Percentiles rank a stretch among this genome's conserved stretches.
Conservation (phyloP, 2,329 filamentous ascomycete genomes). For the Monilinia polystroma region DNA sequence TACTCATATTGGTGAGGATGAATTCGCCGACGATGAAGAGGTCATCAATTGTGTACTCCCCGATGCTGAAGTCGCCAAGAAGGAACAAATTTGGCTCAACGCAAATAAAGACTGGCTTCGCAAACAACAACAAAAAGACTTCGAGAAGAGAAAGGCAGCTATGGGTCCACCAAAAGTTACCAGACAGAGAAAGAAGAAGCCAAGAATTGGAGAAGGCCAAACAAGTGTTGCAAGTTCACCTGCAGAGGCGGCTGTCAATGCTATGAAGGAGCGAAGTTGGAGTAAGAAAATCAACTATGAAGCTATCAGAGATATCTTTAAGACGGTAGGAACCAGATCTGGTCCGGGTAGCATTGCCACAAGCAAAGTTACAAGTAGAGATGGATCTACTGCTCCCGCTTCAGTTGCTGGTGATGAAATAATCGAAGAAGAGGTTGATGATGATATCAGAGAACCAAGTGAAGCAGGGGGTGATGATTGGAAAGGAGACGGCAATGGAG, state of each 20-base stretch:
- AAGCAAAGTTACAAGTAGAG: constrained; percentile 44
- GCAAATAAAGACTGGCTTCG: constrained; percentile 94
- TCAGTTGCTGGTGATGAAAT: constrained; percentile 20
- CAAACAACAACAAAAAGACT: constrained; percentile 77
- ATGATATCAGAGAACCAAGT: background rate
- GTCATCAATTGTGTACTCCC: constrained; percentile 76
- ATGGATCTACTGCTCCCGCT: constrained; percentile 23
- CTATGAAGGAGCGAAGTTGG: constrained; percentile 65
- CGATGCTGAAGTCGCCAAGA: constrained; percentile 72
- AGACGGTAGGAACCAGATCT: constrained; percentile 42
- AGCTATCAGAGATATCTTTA: constrained; percentile 48
- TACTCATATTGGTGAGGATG: constrained; percentile 69
- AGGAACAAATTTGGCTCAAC: constrained; percentile 91
- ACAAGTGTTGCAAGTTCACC: constrained; percentile 65
- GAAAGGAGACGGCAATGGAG: background rate
- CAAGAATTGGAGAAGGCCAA: constrained; percentile 63
- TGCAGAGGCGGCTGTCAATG: constrained; percentile 66
- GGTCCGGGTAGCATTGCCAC: constrained; percentile 52
- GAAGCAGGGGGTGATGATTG: constrained; percentile 18
- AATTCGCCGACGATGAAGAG: constrained; percentile 88
- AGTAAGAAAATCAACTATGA: constrained; percentile 76
- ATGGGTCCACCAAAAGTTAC: constrained; percentile 56
- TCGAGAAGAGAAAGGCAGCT: constrained; percentile 65
- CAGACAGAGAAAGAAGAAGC: constrained; percentile 55
- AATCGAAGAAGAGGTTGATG: constrained; percentile 2